These are phyloP conservation scores for Macrophomina phaseolina DNA, from an alignment of 2,329 filamentous ascomycete species.

Conservation along the genomic window DNA sequence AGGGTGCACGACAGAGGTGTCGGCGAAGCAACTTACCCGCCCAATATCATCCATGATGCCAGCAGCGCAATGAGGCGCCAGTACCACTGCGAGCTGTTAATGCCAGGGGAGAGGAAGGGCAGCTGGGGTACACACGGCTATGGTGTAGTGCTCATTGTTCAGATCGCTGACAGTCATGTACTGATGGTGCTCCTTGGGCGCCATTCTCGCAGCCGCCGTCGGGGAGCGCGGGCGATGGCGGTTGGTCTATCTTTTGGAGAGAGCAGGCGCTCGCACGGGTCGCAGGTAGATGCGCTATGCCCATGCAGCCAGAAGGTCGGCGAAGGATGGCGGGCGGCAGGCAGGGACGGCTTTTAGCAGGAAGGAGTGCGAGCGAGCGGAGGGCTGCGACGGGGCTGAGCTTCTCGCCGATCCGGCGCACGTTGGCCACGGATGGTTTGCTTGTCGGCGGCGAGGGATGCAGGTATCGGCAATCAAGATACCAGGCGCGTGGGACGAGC, in stretches of 20 bases:
- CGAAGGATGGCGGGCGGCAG: slow-evolving; percentile 1
- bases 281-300: slow-evolving; percentile 12
- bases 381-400: slow-evolving; percentile 8
- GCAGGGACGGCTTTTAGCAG: slow-evolving; percentile 3
- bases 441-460: not conserved
- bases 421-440: slow-evolving; percentile 3
- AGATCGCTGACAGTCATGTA: slow-evolving; percentile 28
- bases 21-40: slow-evolving; percentile 46
- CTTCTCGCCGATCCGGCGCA: not conserved
- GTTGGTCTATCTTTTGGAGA: not conserved
- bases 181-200: slow-evolving; percentile 13
- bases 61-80: slow-evolving; percentile 53
- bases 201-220: not conserved
- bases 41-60: slow-evolving; percentile 55
- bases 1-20: not conserved
- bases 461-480: not conserved
- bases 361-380: slow-evolving; percentile 11
- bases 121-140: slow-evolving; percentile 23
- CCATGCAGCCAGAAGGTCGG: slow-evolving; percentile 11
- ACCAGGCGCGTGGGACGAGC: not conserved
- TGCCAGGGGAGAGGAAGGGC: not conserved
- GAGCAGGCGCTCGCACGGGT: slow-evolving; percentile 2
- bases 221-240: not conserved
- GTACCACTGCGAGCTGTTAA: slow-evolving; percentile 48
- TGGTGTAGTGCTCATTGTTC: slow-evolving; percentile 25